phyloP scores from a whole-genome alignment of 2,329 filamentous ascomycete species.

The Torrubiellomyces zombiae region DNA sequence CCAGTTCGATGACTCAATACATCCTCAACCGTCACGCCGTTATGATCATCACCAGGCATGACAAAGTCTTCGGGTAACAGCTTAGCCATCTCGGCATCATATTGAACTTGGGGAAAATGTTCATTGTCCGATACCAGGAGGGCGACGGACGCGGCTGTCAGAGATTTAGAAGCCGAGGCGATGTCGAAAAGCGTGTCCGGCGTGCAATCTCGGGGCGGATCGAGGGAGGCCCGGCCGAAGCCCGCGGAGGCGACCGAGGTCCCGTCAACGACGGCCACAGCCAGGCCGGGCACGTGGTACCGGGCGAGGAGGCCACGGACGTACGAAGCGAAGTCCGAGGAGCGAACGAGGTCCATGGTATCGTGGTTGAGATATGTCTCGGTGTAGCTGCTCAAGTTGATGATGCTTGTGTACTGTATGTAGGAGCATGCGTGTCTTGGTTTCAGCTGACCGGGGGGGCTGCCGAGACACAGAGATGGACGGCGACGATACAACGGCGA shows the following conservation, averaged over 20 bases:
- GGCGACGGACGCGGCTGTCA: slow-evolving; percentile 11
- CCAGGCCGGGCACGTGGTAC: slow-evolving; percentile 9
- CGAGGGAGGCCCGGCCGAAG: slow-evolving; percentile 8
- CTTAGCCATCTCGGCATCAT: slow-evolving; percentile 9
- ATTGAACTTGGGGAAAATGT: slow-evolving; percentile 8
- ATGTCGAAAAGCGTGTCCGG: slow-evolving; percentile 13
- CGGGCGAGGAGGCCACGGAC: slow-evolving; percentile 7
- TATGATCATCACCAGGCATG: slow-evolving; percentile 7
- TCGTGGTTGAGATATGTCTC: too few species aligned
- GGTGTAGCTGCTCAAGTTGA: too few species aligned
- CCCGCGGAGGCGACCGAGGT: slow-evolving; percentile 8
- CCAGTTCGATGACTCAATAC: slow-evolving; percentile 11
- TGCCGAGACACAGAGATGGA: too few species aligned
- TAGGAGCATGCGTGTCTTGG: too few species aligned
- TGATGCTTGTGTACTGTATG: too few species aligned
- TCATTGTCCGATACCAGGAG: slow-evolving; percentile 9
- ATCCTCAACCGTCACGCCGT: slow-evolving; percentile 10
- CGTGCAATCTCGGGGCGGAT: slow-evolving; percentile 6
- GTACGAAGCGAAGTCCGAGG: slow-evolving; percentile 5
- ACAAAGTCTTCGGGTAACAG: slow-evolving; percentile 12
- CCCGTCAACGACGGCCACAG: slow-evolving; percentile 8
- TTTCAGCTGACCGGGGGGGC: too few species aligned
- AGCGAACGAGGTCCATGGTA: slow-evolving; percentile 7
- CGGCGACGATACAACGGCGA: too few species aligned
- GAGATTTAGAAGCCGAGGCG: slow-evolving; percentile 11